Conservation (phyloP, 306 rosid species). For the Medicago lupulina region DNA sequence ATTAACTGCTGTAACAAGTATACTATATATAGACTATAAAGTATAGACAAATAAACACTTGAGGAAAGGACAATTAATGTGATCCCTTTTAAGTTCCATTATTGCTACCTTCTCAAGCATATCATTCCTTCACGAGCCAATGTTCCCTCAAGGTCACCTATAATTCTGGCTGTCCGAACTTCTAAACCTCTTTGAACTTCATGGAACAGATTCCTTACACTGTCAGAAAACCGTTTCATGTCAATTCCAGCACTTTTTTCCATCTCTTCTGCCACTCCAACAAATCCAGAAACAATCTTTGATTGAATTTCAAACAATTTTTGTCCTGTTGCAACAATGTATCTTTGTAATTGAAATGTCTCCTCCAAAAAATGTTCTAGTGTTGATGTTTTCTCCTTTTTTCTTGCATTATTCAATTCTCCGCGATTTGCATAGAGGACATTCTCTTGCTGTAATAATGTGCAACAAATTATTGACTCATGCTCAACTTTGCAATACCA, state of each 20-base stretch:
- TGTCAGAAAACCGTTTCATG: slow-evolving; percentile 74
- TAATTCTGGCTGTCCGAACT: slow-evolving; percentile 79
- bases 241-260: slow-evolving; percentile 70
- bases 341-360: slow-evolving; percentile 90
- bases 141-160: slow-evolving; percentile 93
- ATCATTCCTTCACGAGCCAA: slow-evolving; percentile 94
- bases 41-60: slow-evolving; percentile 43
- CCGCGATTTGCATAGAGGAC: slow-evolving; percentile 57
- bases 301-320: slow-evolving; percentile 71
- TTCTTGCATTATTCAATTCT: slow-evolving; percentile 57
- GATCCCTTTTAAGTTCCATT: slow-evolving; percentile 9
- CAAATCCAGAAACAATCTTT: slow-evolving; percentile 66
- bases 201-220: slow-evolving; percentile 68
- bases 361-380: slow-evolving; percentile 78
- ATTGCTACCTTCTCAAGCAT: slow-evolving; percentile 62
- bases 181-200: slow-evolving; percentile 95
- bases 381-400: slow-evolving; percentile 70
- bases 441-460: slow-evolving; percentile 69
- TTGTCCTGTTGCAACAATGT: slow-evolving; percentile 90
- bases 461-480: slow-evolving; percentile 30
- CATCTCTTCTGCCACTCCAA: slow-evolving; percentile 71
- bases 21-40: slow-evolving; percentile 26
- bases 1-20: slow-evolving; percentile 39
- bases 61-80: slow-evolving; percentile 22
- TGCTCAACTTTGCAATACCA: slow-evolving; percentile 30